These are phyloP conservation scores for Penicillium angulare DNA, from an alignment of 495 filamentous ascomycete genomes.

Conservation along the genomic window DNA sequence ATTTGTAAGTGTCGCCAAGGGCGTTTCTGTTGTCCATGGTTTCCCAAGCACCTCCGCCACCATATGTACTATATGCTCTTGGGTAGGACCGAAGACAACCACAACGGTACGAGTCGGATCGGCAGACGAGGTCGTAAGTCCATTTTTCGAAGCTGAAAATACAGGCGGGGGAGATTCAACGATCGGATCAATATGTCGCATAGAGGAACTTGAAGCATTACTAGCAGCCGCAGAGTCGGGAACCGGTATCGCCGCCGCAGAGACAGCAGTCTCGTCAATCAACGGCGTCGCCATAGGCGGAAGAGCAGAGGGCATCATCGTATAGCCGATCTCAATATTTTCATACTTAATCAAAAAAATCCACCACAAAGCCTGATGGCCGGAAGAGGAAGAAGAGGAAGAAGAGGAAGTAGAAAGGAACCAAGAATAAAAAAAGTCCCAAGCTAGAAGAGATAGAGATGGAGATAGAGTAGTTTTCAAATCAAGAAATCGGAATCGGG, in stretches of 20 bases:
- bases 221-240: neutral
- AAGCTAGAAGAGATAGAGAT: too few species aligned
- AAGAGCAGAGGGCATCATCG: constrained; percentile 44
- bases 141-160: constrained; percentile 11
- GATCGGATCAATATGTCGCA: constrained; percentile 9
- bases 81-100: constrained; percentile 58
- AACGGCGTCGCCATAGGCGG: constrained; percentile 40
- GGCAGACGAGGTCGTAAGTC: neutral
- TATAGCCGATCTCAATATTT: constrained; percentile 26
- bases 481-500: too few species aligned
- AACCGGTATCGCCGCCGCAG: neutral
- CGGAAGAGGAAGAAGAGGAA: too few species aligned
- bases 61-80: constrained; percentile 63
- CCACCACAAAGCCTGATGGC: too few species aligned
- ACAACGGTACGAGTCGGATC: constrained; percentile 40
- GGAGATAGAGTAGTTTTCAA: too few species aligned
- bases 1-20: constrained; percentile 48
- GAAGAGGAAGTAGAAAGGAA: too few species aligned
- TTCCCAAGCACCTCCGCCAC: constrained; percentile 70
- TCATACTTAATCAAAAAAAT: constrained; percentile 32
- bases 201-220: constrained; percentile 7
- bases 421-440: neutral
- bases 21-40: constrained; percentile 54
- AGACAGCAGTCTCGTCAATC: constrained; percentile 20
- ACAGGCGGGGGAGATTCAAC: constrained; percentile 4